Evolutionary conservation across 1,284 basidiomycete species (phyloP), one percentile per base, ranked within the genome.

Genomic region (Inonotus hispidus): DNA sequence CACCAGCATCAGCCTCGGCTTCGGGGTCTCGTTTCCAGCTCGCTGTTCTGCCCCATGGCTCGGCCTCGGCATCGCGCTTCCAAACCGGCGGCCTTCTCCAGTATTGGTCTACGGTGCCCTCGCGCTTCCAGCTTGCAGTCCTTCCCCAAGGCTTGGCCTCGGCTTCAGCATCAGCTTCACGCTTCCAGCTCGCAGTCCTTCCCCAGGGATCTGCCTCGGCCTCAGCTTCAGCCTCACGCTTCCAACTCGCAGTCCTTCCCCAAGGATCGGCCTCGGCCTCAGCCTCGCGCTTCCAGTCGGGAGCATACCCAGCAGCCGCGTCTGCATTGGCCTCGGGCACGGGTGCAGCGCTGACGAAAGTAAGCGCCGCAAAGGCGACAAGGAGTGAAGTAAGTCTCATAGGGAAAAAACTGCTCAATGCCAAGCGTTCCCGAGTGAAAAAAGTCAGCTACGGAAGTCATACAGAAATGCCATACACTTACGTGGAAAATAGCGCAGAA

Each of bases 1-100:
- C 47, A 25, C 13, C 23, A 21, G 23, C 47, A 19, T 49, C 13
- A 21, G 23, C 23, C 2, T 29, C 23, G 16, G 47, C 47, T 8
- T 49, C 27, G 10, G 47, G n/a, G 19, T 56, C 54, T 13, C 54
- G 54, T 38, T 56, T 56, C 54, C 39, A 56, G 54, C 41, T 23
- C 14, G 54, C 19, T 21, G 54, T 41, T 45, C 54, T 29, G 27
- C 52, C 50, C 41, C 41, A 43, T 3, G 41, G 19, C 16, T 32
- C 32, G 32, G 32, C 32, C 3, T 32, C 32, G 5, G 47, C 23
- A 29, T 49, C 47, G 47, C 47, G 47, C 16, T 25, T 25, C 19
- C 47, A 49, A 11, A 1, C 45, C 16, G 23, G 16, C n/a, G n/a
- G n/a, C n/a, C n/a, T n/a, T n/a, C n/a, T n/a, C n/a, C n/a, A n/a